Conservation (phyloP, 2,329 filamentous ascomycete genomes). For the Rhytidhysteron rufulum region DNA sequence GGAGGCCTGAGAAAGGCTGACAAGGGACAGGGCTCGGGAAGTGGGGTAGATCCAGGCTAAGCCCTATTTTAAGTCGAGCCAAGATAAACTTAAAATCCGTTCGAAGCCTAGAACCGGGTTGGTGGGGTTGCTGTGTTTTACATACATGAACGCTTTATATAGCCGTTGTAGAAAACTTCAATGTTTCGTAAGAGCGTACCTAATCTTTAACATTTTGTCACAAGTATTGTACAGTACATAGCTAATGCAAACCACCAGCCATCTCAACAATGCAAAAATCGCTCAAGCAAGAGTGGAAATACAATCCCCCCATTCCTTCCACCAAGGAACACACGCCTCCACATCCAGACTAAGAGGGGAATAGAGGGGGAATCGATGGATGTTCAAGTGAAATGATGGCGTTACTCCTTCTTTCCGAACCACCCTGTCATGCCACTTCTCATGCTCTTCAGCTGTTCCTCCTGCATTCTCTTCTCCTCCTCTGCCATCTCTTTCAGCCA, state of each 20-base stretch:
- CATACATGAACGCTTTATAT: too few species aligned
- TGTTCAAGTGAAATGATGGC: too few species aligned
- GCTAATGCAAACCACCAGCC: neutral
- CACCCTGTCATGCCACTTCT: slow-evolving; percentile 48
- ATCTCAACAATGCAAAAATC: neutral
- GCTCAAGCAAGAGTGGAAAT: neutral
- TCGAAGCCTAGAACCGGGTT: too few species aligned
- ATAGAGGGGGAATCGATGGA: too few species aligned
- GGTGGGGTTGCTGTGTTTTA: too few species aligned
- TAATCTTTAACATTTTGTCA: neutral
- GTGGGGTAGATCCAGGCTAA: too few species aligned
- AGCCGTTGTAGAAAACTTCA: neutral
- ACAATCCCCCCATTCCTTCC: neutral
- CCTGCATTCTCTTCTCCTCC: slow-evolving; percentile 81
- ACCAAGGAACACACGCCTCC: too few species aligned
- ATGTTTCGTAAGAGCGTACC: neutral
- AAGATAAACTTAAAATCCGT: too few species aligned
- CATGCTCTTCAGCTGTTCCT: slow-evolving; percentile 90
- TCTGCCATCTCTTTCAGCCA: slow-evolving; percentile 93
- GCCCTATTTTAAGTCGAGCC: too few species aligned
- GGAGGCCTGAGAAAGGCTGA: too few species aligned
- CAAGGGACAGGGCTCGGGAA: too few species aligned
- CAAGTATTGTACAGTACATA: neutral
- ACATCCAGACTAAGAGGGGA: too few species aligned
- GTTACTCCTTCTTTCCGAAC: slow-evolving; percentile 4